These are phyloP conservation scores for Casuarina cunninghamiana DNA, from an alignment of 306 rosid genomes.

Conservation along the genomic window DNA sequence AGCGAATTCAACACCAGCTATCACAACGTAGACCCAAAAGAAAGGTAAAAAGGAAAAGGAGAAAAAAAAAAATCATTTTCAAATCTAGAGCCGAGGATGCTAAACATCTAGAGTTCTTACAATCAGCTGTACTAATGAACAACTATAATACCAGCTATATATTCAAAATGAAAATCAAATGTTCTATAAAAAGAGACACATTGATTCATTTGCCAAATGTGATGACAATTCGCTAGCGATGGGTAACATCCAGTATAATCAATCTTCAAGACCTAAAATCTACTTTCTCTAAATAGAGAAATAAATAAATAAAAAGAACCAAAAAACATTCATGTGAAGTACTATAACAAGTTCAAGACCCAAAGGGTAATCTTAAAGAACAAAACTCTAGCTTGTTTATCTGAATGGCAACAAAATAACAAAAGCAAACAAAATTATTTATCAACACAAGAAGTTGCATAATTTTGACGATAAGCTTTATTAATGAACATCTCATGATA, in stretches of 20 bases:
- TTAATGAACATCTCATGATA: no score
- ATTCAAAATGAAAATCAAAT: no score
- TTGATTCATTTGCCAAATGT: no score
- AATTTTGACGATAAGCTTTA: no score
- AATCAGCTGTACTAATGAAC: no score
- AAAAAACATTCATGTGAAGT: slow-evolving; percentile 11
- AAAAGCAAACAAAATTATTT: neutral
- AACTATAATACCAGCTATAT: no score
- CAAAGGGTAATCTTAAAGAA: neutral
- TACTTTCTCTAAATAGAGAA: neutral
- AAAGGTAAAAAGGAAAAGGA: neutral
- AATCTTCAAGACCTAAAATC: neutral
- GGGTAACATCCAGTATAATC: neutral
- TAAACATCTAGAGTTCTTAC: neutral
- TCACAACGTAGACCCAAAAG: neutral
- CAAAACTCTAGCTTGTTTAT: no score
- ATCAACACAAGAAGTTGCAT: neutral
- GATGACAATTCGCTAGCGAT: neutral
- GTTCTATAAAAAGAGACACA: no score
- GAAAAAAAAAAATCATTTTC: neutral
- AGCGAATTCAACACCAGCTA: neutral
- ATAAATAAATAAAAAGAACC: neutral
- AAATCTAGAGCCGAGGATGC: neutral
- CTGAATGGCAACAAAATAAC: neutral
- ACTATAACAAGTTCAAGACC: slow-evolving; percentile 14